Evolutionary conservation across 192 early-diverging fungal genomes (phyloP), one percentile per base, ranked within the genome.

Genomic region (Spizellomyces punctatus): DNA sequence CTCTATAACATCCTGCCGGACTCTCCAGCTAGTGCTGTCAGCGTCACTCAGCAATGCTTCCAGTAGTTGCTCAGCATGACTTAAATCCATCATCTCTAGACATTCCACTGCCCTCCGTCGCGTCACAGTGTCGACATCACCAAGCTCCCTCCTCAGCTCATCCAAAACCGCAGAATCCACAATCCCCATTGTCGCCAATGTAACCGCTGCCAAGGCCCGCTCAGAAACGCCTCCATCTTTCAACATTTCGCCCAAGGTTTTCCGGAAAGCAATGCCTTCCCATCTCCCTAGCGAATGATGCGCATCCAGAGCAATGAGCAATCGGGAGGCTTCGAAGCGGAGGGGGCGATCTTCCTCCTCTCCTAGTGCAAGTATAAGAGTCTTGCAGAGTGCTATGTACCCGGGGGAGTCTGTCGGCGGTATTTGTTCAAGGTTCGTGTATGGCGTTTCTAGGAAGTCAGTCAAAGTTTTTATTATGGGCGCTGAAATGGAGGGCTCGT

Each of bases 231-330:
- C 66, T 12, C 78, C 82, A 8, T 67, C 42, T 4, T 55, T 46
- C 22, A 81, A 55, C 75, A 83, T 80, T 22, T 81, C 79, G 3
- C 52, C 17, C n/a, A 84, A 50, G 10, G 74, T 64, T 17, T 69
- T 72, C n/a, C 71, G 67, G 64, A 86, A 86, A 8, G 74, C 69
- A 22, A 83, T 76, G 5, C 22, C 67, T 17, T 86, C 85, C 82
- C 82, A 84, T 54, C 82, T 65, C 6, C 72, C 75, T 2, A 86
- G 76, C 42, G 43, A n/a, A 5, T 41, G 41, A 16, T 75, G 46
- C n/a, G 49, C 71, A 12, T 79, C 61, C 7, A 83, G 36, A 16
- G 45, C 21, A 10, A 81, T 76, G 22, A 84, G 69, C 5, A 86
- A 7, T 14, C 69, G 47, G n/a, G 64, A 64, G 9, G 85, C 76